These are phyloP conservation scores for Sphaerostilbella broomeana DNA, from an alignment of 2,329 filamentous ascomycete genomes.

Conservation along the genomic window DNA sequence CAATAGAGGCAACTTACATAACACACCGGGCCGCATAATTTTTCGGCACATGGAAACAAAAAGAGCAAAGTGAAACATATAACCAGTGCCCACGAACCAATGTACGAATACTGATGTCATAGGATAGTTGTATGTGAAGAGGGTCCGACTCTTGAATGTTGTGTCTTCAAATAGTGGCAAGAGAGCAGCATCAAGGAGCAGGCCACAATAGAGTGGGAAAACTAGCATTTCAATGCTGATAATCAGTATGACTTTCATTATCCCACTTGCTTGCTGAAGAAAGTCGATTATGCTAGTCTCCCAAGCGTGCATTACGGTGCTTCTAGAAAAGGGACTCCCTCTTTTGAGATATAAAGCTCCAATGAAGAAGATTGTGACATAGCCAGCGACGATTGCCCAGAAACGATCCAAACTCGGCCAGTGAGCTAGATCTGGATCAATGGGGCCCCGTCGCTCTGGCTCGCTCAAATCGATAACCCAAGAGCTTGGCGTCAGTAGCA, in stretches of 20 bases:
- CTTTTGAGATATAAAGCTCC: slow-evolving; percentile 75
- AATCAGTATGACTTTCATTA: slow-evolving; percentile 95
- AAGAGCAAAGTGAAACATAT: slow-evolving; percentile 99
- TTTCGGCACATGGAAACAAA: slow-evolving; percentile 99
- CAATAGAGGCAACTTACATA: slow-evolving; percentile 57
- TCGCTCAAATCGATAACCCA: slow-evolving; percentile 54
- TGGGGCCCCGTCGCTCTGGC: slow-evolving; percentile 28
- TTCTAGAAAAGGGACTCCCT: slow-evolving; percentile 59
- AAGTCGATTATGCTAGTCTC: slow-evolving; percentile 77
- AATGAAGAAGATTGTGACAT: slow-evolving; percentile 65
- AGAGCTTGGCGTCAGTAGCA: slow-evolving; percentile 41
- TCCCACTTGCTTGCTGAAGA: slow-evolving; percentile 87
- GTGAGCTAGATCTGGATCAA: slow-evolving; percentile 55
- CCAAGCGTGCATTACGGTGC: slow-evolving; percentile 51
- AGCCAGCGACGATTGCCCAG: slow-evolving; percentile 73
- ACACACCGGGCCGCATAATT: slow-evolving; percentile 88
- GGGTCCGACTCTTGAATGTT: slow-evolving; percentile 67
- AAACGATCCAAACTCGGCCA: slow-evolving; percentile 62
- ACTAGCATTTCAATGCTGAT: slow-evolving; percentile 99
- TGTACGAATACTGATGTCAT: slow-evolving; percentile 92
- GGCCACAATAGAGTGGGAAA: slow-evolving; percentile 91
- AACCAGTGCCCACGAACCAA: slow-evolving; percentile 97
- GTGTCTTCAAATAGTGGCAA: slow-evolving; percentile 82
- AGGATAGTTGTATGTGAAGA: slow-evolving; percentile 72
- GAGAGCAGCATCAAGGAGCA: slow-evolving; percentile 81